A percentile compares a stretch with the other conserved stretches of the same genome.
These are phyloP conservation scores for Spiraea crenata DNA, from an alignment of 331 rosid genomes.

Conservation along the genomic window DNA sequence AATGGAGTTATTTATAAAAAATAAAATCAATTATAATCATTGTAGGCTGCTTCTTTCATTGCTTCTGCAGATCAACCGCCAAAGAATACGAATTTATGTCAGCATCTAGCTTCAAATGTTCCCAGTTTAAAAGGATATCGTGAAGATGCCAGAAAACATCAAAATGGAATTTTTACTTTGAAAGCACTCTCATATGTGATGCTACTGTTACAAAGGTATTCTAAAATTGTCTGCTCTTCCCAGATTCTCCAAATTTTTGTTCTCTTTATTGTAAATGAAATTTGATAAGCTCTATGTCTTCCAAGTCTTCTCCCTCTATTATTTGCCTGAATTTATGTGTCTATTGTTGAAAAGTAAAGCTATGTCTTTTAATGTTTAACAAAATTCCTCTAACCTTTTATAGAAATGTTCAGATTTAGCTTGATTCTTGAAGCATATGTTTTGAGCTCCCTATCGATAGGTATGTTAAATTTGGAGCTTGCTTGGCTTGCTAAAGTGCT, in stretches of 20 bases:
- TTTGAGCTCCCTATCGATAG: too few species aligned
- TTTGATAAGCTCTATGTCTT: background rate
- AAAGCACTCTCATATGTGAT: slow-evolving; percentile 71
- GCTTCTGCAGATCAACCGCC: slow-evolving; percentile 66
- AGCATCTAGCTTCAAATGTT: slow-evolving; percentile 64
- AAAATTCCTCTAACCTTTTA: too few species aligned
- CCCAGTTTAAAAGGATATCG: slow-evolving; percentile 56
- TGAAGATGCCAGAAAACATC: slow-evolving; percentile 38
- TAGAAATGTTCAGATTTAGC: too few species aligned
- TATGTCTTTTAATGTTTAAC: too few species aligned
- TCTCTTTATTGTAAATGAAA: background rate
- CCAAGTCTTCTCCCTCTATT: background rate
- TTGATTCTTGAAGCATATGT: too few species aligned
- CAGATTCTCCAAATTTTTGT: background rate
- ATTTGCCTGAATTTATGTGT: too few species aligned
- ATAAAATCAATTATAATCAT: slow-evolving; percentile 11
- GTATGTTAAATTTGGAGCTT: too few species aligned
- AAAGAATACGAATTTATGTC: slow-evolving; percentile 59
- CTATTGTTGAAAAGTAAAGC: too few species aligned
- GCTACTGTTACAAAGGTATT: slow-evolving; percentile 79
- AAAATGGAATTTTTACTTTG: slow-evolving; percentile 57
- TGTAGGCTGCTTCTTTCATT: slow-evolving; percentile 32
- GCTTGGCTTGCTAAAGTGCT: slow-evolving; percentile 88
- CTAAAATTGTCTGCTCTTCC: slow-evolving; percentile 4
- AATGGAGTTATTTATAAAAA: slow-evolving; percentile 4